phyloP scores from a whole-genome alignment of 805 yeast genomes.

The Metschnikowia proteae region DNA sequence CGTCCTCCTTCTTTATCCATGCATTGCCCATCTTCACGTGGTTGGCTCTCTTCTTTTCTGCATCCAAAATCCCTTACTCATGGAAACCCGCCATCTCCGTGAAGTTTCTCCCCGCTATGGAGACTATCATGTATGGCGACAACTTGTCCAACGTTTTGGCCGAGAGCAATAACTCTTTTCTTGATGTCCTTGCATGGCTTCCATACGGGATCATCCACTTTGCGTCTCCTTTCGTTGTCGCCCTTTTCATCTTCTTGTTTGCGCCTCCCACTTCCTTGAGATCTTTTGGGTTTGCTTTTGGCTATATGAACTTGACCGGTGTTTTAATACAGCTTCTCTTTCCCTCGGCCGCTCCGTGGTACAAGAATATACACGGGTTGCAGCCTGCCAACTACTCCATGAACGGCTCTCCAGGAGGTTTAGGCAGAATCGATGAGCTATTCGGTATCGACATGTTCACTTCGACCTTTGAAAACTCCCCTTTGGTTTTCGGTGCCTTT shows the following conservation, averaged over 20 bases:
- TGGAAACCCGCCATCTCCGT: slow-evolving; percentile 89
- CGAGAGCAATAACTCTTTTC: slow-evolving; percentile 54
- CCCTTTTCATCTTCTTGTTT: slow-evolving; percentile 72
- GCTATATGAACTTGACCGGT: slow-evolving; percentile 87
- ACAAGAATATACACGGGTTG: slow-evolving; percentile 76
- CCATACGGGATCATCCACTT: slow-evolving; percentile 93
- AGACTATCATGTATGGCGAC: slow-evolving; percentile 88
- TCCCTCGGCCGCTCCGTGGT: slow-evolving; percentile 99
- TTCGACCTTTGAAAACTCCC: slow-evolving; percentile 76
- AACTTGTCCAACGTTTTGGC: slow-evolving; percentile 82
- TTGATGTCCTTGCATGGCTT: slow-evolving; percentile 89
- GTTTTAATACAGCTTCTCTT: slow-evolving; percentile 77
- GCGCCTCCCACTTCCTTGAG: slow-evolving; percentile 88
- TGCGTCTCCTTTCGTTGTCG: slow-evolving; percentile 84
- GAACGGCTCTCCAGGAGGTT: slow-evolving; percentile 95
- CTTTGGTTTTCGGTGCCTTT: slow-evolving; percentile 90
- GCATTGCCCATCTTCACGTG: slow-evolving; percentile 83
- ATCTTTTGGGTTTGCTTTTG: slow-evolving; percentile 88
- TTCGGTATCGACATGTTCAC: slow-evolving; percentile 82
- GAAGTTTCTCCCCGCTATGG: slow-evolving; percentile 84
- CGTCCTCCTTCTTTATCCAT: slow-evolving; percentile 78
- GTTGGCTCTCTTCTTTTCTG: slow-evolving; percentile 77
- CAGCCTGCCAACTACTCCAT: slow-evolving; percentile 87
- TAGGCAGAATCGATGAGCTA: slow-evolving; percentile 77
- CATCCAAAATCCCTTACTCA: slow-evolving; percentile 65